Evolutionary conservation across 306 rosid genomes (phyloP), one percentile per base, ranked within the genome.

Genomic region (Gynostemma pentaphyllum): DNA sequence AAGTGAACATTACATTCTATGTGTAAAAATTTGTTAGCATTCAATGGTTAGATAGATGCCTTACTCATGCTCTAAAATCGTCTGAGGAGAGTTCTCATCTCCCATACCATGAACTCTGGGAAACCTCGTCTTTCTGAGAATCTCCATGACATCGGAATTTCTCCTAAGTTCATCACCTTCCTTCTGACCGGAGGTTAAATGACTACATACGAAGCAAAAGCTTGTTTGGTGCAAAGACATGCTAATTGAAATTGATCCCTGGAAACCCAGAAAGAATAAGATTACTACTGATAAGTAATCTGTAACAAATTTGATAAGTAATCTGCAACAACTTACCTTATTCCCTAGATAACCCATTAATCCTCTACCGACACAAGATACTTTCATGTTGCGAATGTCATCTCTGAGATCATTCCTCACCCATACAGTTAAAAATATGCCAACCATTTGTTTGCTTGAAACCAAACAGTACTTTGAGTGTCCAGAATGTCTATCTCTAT

Each of bases 321-420:
- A 29, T n/a, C 41, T 11, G 46, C 18, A 21, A 28, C 39, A 21
- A 28, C 69, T 10, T 80, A 94, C 99, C 97, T 94, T 94, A 76
- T 94, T 94, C 67, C 99, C 99, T 7, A 94, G 97, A 77, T 94
- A 94, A 54, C 99, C 99, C 99, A 94, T 94, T 62, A 94, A 82
- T 68, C 99, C 99, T 77, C 99, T 81, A 42, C 99, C 99, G 53
- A 94, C 95, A 51, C 99, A 94, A 75, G 99, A 94, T 52, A 94
- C 99, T 73, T 94, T 94, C 95, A 94, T 65, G 76, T 84, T 84
- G 61, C 74, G 86, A 78, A 94, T 87, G 72, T 89, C 86, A 42
- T 86, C 94, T 79, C 94, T 80, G 48, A 89, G 80, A 76, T 94
- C 95, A 49, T 94, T 86, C 72, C 81, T 89, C 68, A 89, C 94